Conservation (phyloP, 768 basidiomycete genomes). For the Boletus sensibilis region DNA sequence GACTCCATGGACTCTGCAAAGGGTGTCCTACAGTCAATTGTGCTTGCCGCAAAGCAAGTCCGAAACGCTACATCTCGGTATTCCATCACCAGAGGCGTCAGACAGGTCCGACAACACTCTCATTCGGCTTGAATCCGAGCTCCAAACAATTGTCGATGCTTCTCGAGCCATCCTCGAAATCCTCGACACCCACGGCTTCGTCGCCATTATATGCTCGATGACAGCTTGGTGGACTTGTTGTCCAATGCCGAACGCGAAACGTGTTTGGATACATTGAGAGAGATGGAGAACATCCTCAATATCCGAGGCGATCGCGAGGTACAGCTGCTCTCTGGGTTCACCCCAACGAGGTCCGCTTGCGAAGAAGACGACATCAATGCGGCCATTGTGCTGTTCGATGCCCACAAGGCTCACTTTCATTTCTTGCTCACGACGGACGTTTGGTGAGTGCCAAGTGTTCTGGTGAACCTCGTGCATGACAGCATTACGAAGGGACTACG, state of each 20-base stretch:
- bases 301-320: neutral
- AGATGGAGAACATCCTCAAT: neutral
- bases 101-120: constrained; percentile 2
- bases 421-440: neutral
- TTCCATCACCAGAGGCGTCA: neutral
- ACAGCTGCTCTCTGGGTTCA: neutral
- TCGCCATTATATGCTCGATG: constrained; percentile 1
- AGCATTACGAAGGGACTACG: neutral
- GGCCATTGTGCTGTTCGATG: neutral
- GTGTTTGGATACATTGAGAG: neutral
- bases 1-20: constrained; percentile 2
- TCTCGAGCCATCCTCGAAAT: neutral
- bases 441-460: neutral
- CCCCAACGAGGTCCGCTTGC: neutral
- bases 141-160: neutral
- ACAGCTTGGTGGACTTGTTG: constrained; percentile 1
- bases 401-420: constrained; percentile 1
- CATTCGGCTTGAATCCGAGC: neutral
- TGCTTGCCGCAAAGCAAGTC: neutral
- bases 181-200: neutral
- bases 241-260: neutral
- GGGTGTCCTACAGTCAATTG: neutral
- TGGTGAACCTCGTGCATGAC: neutral
- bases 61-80: neutral
- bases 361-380: neutral